Evolutionary conservation across 139 green algal genomes (phyloP).

Genomic region (Choricystis sp.): DNA sequence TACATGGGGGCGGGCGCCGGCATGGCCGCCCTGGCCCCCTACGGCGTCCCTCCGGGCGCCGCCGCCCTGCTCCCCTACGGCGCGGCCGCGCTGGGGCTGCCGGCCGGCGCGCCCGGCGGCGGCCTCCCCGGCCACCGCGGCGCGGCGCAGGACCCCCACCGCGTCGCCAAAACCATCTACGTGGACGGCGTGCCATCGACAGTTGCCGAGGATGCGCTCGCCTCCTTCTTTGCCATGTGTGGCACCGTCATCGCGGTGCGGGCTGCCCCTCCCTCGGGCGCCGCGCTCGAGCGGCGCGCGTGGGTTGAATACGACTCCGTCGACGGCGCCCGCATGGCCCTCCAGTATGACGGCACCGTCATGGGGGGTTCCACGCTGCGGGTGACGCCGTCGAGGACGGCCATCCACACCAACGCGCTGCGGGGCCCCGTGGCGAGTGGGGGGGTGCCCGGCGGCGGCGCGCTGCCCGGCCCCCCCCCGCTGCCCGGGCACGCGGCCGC

Average conservation of each 20-base stretch:
- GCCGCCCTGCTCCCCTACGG: no score
- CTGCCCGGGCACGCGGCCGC: no score
- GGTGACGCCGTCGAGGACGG: slow-evolving; percentile 7
- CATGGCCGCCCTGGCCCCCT: no score
- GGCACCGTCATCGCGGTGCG: slow-evolving; percentile 9
- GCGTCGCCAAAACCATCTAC: slow-evolving; percentile 8
- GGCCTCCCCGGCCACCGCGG: no score
- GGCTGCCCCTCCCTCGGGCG: not conserved
- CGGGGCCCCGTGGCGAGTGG: not conserved
- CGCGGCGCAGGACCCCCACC: slow-evolving; percentile 6
- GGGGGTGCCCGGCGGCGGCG: no score
- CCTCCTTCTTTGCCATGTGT: slow-evolving; percentile 7
- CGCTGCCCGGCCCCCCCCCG: no score
- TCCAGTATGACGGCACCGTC: slow-evolving; percentile 8
- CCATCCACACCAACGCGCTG: slow-evolving; percentile 13
- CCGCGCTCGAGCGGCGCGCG: slow-evolving; percentile 1
- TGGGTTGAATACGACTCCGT: slow-evolving; percentile 11
- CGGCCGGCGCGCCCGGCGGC: no score
- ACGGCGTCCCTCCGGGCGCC: no score
- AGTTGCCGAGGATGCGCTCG: not conserved
- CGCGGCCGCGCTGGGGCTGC: no score
- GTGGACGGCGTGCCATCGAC: not conserved
- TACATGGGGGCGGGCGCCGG: not conserved
- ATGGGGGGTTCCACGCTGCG: slow-evolving; percentile 2
- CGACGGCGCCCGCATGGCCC: slow-evolving; percentile 4